Evolutionary conservation across 768 basidiomycete genomes (phyloP), one percentile per base, ranked within the genome.

Genomic region (Naganishia friedmannii): DNA sequence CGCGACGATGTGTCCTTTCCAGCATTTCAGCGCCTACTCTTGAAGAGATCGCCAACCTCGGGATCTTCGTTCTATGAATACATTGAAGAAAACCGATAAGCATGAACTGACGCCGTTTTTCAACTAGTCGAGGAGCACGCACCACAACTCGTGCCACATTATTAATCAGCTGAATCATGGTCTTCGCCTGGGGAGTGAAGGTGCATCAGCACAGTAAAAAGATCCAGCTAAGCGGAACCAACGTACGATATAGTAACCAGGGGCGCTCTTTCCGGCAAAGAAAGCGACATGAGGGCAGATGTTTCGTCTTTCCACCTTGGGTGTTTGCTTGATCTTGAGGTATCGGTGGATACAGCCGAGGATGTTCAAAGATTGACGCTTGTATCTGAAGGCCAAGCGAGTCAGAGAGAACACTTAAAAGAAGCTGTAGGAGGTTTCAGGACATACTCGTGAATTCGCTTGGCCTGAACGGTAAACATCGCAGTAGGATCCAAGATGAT

Each of bases 201-300:
- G 3, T 0, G 21, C 23, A 54, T 34, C 21, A 42, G 53, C 28
- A 13, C 26, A n/a, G 13, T 12, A 53, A 32, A n/a, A 93, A 89
- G 82, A 90, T 26, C n/a, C 42, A 6, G 66, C 7, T 31, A 2
- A 93, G 78, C 94, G 75, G 10, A 68, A 19, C 48, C 29, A 69
- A 88, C 77, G 78, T 39, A 51, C 37, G 32, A 60, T 69, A 69
- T 58, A 54, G 90, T 89, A 92, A 69, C 88, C 94, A 46, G 95
- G 95, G 0, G 95, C 95, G 66, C 95, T 93, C 80, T 97, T 97
- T 21, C 96, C 95, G 37, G 92, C 95, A 73, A 99, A 98, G 85
- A 99, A 90, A n/a, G 92, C 89, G 23, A 92, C 93, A 65, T 76
- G 82, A 53, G 88, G 90, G 74, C 86, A 88, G 73, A 89, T 86